phyloP scores from a whole-genome alignment of 768 basidiomycete genomes.

The Tubosaeta sp. region DNA sequence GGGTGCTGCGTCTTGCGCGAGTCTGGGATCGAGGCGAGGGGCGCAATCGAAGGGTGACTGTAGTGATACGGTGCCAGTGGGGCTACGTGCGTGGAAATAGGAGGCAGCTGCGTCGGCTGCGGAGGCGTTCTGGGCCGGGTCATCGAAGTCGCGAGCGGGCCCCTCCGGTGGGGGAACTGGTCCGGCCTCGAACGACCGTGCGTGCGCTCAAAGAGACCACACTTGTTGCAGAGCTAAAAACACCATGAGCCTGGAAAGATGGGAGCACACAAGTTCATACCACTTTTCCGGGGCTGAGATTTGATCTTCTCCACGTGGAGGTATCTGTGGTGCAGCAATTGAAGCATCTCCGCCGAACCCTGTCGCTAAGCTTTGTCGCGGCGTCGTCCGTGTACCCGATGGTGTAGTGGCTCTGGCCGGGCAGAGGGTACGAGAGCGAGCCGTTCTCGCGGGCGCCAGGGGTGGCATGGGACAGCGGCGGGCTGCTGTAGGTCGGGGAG shows the following conservation, averaged over 20 bases:
- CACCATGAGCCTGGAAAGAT: constrained; percentile 3
- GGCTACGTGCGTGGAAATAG: constrained; percentile 39
- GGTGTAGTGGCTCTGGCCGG: constrained; percentile 35
- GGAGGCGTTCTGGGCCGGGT: constrained; percentile 48
- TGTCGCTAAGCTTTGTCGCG: constrained; percentile 72
- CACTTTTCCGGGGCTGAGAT: constrained; percentile 79
- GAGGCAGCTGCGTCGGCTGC: constrained; percentile 39
- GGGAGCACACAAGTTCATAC: constrained; percentile 27
- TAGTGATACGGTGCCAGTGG: constrained; percentile 47
- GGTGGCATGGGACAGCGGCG: constrained; percentile 23
- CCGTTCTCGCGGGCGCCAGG: constrained; percentile 21
- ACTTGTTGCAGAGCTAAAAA: constrained; percentile 52
- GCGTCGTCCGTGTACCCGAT: constrained; percentile 71
- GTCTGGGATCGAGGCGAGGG: constrained; percentile 37
- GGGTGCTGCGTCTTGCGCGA: constrained; percentile 30
- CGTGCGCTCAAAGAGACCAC: constrained; percentile 76
- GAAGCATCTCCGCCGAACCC: constrained; percentile 74
- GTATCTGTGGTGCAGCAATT: constrained; percentile 86
- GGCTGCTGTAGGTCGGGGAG: constrained; percentile 24
- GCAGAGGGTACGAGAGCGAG: constrained; percentile 34
- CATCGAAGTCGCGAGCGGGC: constrained; percentile 54
- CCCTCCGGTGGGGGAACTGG: constrained; percentile 77
- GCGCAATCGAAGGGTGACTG: constrained; percentile 50
- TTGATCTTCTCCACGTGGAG: constrained; percentile 74
- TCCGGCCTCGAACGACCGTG: constrained; percentile 76